Evolutionary conservation across 75 land plant species (phyloP), one percentile per base, ranked within the genome.

Genomic region (Isoetes taiwanensis): DNA sequence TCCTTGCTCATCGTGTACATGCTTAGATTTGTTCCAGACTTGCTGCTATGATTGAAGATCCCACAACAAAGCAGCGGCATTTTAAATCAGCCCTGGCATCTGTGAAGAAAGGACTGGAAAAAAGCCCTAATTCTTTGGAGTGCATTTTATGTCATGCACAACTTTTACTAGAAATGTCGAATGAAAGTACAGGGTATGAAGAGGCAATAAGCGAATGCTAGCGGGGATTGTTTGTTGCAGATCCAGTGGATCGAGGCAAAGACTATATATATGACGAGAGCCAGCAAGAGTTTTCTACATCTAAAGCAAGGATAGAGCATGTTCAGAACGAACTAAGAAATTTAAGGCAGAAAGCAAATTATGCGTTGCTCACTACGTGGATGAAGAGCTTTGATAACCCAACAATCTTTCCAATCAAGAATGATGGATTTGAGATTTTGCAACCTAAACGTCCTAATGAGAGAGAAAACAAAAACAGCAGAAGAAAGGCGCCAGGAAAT

Each of bases 401-500:
- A 1, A 10, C 69, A 11, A 73, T 54, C n/a, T n/a, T n/a, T n/a
- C n/a, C n/a, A n/a, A n/a, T n/a, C n/a, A 79, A 83, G 59, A 88
- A 84, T 54, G 0, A 70, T 84, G 85, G 95, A 84, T 65, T n/a
- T n/a, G n/a, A n/a, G n/a, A 26, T 81, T 17, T 72, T 64, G 5
- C 87, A 74, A 66, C 53, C 77, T 0, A 80, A 77, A 54, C 65
- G 95, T 43, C 80, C 84, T 0, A 77, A 88, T 64, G 95, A 88
- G 68, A 81, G 80, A n/a, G 84, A 88, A 64, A 88, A 88, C 48
- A 5, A 88, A 88, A 60, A 88, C 95, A 19, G 73, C 73, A 5
- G 95, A 84, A 32, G 95, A 88, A 56, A 57, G 79, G 26, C 57
- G 95, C 29, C 78, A 84, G 56, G 89, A 88, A 55, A 88, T 88